Evolutionary conservation across 2,329 filamentous ascomycete species (phyloP).

Genomic region (Pezicula radicicola): DNA sequence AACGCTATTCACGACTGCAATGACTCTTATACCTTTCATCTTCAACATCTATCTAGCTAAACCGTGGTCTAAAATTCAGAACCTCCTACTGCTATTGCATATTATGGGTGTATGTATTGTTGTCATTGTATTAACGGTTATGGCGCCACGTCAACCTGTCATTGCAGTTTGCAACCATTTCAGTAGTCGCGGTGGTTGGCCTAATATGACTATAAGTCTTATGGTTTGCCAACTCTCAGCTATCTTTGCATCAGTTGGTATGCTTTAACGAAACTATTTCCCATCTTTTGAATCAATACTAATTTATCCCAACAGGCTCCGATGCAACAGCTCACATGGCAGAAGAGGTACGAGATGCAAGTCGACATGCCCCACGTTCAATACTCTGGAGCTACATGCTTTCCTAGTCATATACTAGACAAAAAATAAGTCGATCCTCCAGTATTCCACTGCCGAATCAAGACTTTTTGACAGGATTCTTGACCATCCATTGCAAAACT

Average conservation of each 20-base stretch:
- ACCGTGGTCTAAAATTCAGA: slow-evolving; percentile 37
- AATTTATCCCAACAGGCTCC: slow-evolving; percentile 4
- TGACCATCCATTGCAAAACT: too few relatives aligned
- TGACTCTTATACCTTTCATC: slow-evolving; percentile 35
- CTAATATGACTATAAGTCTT: slow-evolving; percentile 26
- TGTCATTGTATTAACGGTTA: slow-evolving; percentile 34
- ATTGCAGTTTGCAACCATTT: slow-evolving; percentile 27
- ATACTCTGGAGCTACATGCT: slow-evolving; percentile 43
- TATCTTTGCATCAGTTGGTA: slow-evolving; percentile 21
- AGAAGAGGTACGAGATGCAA: slow-evolving; percentile 46
- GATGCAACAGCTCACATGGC: slow-evolving; percentile 35
- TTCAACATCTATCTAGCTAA: slow-evolving; percentile 39
- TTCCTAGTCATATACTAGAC: too few relatives aligned
- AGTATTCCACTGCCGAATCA: too few relatives aligned
- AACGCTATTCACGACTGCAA: slow-evolving; percentile 39
- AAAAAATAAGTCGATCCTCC: too few relatives aligned
- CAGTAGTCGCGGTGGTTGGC: slow-evolving; percentile 29
- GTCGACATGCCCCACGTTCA: slow-evolving; percentile 40
- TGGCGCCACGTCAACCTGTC: slow-evolving; percentile 13
- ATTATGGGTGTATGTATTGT: slow-evolving; percentile 40
- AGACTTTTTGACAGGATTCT: too few relatives aligned
- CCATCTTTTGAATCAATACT: background rate
- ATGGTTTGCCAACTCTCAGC: slow-evolving; percentile 35
- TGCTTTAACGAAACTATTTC: background rate
- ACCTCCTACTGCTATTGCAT: slow-evolving; percentile 39